These are phyloP conservation scores for Yamagishiella unicocca DNA, from an alignment of 139 green algal genomes.

Conservation along the genomic window DNA sequence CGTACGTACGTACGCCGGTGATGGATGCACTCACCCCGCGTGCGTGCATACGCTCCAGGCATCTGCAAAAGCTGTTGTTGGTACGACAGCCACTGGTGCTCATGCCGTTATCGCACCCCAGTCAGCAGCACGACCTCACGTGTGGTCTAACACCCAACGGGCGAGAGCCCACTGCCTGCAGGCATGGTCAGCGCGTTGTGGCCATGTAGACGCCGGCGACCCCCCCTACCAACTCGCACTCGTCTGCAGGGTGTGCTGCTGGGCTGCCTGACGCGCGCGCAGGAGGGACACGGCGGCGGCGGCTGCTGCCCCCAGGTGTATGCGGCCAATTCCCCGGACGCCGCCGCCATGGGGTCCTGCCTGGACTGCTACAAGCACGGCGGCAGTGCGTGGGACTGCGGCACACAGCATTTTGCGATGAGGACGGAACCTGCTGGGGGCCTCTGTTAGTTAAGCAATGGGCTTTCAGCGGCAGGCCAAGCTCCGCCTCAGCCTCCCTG, in stretches of 20 bases:
- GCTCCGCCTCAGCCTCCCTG: no score
- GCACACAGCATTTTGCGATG: neutral
- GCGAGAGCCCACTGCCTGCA: no score
- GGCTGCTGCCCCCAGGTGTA: neutral
- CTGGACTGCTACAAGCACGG: neutral
- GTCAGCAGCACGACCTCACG: no score
- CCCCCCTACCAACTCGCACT: neutral
- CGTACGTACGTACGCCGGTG: neutral
- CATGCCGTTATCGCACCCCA: no score
- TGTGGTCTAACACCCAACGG: no score
- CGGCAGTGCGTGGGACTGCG: conserved; percentile 15
- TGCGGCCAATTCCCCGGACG: neutral
- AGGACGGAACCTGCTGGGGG: neutral
- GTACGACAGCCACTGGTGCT: no score
- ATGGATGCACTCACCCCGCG: no score
- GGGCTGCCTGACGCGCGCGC: conserved; percentile 2
- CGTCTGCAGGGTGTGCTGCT: neutral
- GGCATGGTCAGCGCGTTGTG: no score
- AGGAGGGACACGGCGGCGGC: neutral
- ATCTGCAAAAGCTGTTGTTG: no score
- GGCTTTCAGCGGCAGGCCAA: neutral
- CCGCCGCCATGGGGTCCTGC: neutral
- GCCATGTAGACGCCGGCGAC: no score
- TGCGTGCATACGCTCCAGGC: no score
- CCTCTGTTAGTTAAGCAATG: no score